These are phyloP conservation scores for Laguncularia racemosa DNA, from an alignment of 345 rosid species.

Conservation along the genomic window DNA sequence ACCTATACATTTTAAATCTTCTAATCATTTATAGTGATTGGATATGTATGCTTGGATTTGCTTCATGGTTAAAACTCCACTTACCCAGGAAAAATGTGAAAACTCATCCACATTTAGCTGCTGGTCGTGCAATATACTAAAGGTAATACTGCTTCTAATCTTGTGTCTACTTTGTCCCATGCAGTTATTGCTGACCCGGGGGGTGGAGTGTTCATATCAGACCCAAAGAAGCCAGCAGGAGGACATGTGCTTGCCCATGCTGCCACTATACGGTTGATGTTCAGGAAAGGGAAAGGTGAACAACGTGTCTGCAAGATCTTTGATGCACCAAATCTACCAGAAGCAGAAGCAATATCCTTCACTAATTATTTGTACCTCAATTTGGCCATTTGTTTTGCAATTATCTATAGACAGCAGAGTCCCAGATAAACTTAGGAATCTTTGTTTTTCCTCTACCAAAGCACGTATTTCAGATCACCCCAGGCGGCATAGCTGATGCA, in stretches of 20 bases:
- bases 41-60: too few species aligned
- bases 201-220: slow-evolving; percentile 82
- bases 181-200: slow-evolving; percentile 87
- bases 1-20: too few species aligned
- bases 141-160: background rate
- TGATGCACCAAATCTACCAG: slow-evolving; percentile 89
- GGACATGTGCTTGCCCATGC: slow-evolving; percentile 91
- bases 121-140: too few species aligned
- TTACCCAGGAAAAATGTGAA: too few species aligned
- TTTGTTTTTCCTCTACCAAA: slow-evolving; percentile 35
- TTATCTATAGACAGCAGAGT: background rate
- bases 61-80: too few species aligned
- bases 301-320: slow-evolving; percentile 83
- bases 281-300: slow-evolving; percentile 95
- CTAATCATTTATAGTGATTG: too few species aligned
- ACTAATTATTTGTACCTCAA: background rate
- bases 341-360: slow-evolving; percentile 94
- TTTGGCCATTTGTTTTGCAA: background rate
- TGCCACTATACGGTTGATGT: slow-evolving; percentile 75
- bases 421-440: too few species aligned
- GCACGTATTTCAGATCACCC: slow-evolving; percentile 69
- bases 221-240: slow-evolving; percentile 85
- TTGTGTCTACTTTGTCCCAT: slow-evolving; percentile 13
- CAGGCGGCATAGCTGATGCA: slow-evolving; percentile 82
- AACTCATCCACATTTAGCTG: too few species aligned